Evolutionary conservation across 208 protist genomes (phyloP).

Genomic region (Leishmania aethiopica): DNA sequence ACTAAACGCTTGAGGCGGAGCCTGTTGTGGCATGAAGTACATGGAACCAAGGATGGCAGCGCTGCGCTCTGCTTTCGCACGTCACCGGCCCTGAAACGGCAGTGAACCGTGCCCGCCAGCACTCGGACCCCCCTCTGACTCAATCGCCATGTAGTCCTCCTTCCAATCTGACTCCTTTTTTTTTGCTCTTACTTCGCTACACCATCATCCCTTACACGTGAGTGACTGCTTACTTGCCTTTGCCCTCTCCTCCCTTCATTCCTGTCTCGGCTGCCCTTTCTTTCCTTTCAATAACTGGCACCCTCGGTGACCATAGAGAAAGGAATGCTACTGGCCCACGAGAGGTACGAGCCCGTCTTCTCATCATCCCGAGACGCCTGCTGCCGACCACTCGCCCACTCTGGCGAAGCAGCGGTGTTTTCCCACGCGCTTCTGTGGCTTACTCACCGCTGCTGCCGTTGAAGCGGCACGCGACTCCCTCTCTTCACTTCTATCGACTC

Average conservation of each 20-base stretch:
- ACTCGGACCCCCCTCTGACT: background rate
- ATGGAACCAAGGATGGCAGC: background rate
- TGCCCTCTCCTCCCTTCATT: background rate
- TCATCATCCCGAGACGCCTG: background rate
- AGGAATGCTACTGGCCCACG: background rate
- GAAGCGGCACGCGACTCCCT: background rate
- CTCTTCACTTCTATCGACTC: background rate
- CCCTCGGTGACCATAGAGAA: background rate
- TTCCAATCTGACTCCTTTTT: background rate
- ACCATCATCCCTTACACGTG: background rate
- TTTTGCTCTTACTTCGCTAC: background rate
- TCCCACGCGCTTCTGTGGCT: background rate
- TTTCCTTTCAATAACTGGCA: background rate
- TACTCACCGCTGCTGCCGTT: background rate
- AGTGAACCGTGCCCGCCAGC: constrained; percentile 6
- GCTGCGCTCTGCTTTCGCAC: background rate
- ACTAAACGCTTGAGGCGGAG: background rate
- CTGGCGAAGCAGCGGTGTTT: background rate
- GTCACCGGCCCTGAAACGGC: constrained; percentile 2
- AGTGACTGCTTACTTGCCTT: background rate
- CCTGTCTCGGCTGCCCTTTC: background rate
- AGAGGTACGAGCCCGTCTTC: background rate
- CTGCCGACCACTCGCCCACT: background rate
- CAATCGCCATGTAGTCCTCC: background rate
- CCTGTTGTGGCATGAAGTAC: background rate